A percentile compares a stretch with the other conserved stretches of the same genome.
Conservation (phyloP, 768 basidiomycete genomes). For the Daedalea quercina region DNA sequence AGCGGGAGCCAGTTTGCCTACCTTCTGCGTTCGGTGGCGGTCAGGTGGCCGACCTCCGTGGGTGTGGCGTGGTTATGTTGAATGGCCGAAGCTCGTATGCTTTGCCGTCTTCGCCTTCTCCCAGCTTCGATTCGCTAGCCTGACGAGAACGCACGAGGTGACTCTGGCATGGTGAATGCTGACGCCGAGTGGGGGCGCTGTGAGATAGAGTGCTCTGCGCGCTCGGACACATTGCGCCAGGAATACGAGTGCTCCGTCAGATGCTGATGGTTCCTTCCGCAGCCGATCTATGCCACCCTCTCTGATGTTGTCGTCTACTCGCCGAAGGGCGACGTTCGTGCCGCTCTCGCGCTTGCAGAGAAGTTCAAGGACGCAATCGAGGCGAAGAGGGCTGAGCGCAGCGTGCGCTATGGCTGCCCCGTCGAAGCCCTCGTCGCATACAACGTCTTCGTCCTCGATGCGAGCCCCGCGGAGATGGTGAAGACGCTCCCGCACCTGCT, state of each 20-base stretch:
- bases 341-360: slow-evolving; percentile 55
- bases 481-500: slow-evolving; percentile 44
- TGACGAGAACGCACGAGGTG: background rate
- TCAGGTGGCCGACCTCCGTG: background rate
- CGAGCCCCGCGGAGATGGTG: slow-evolving; percentile 39
- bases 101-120: background rate
- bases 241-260: background rate
- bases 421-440: slow-evolving; percentile 42
- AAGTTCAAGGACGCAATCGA: slow-evolving; percentile 60
- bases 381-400: slow-evolving; percentile 44
- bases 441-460: slow-evolving; percentile 73
- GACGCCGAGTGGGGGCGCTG: too few relatives aligned
- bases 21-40: background rate
- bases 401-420: slow-evolving; percentile 9
- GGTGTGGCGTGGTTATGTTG: background rate
- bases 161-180: background rate
- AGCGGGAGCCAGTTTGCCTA: background rate
- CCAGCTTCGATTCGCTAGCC: background rate
- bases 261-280: slow-evolving; percentile 5
- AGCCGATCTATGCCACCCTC: slow-evolving; percentile 84
- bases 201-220: too few relatives aligned
- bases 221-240: background rate
- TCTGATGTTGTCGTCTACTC: slow-evolving; percentile 89
- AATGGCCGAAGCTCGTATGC: background rate
- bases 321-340: slow-evolving; percentile 49